Base-by-base conservation (phyloP, 306 rosid species). In the Myrica gale region DNA sequence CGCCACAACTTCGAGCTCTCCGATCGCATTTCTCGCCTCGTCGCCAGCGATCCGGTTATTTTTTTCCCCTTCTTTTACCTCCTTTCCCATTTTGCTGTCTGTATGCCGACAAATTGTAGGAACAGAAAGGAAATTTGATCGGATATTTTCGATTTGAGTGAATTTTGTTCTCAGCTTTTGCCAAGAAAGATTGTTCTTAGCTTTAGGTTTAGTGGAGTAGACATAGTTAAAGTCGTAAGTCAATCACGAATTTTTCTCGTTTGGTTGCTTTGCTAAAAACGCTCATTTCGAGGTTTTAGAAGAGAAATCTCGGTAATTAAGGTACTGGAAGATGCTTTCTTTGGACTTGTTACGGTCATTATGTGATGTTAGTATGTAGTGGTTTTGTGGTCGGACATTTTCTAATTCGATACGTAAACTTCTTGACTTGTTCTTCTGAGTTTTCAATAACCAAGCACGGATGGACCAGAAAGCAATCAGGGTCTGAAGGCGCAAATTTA, bases 41-140 rank as follows among this genome's bases (percentile, higher is more conserved):
- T 95, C 61, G 97, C 99, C 63, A 80, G 85, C 75, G 98, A 94
- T 84, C 98, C 97, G 84, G 98, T 94, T 8, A 80, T 48, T 61
- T 44, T 48, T 61, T 44, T 19, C 39, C 41, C 42, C 21, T 69
- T n/a, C 67, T 9, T 17, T 55, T 79, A 37, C 0, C 62, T 7
- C 23, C 68, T 1, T 17, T 45, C 66, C 56, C 44, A 42, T 52
- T 72, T 73, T 50, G 45, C 41, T 7, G 20, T 21, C 75, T 79
- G 78, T 73, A 69, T 79, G 16, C 43, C 16, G 47, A 45, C 23
- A 68, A 80, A 74, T 5, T 47, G 55, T 17, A n/a, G 45, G 21
- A 42, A 41, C 20, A 19, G 57, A 52, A 13, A 7, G 12, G 12
- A 5, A 5, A 5, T 52, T 52, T 52, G 20, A 17, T 52, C 57